Conservation (phyloP, 225 moss, liverwort and hornwort species). For the Ulota crispa region DNA sequence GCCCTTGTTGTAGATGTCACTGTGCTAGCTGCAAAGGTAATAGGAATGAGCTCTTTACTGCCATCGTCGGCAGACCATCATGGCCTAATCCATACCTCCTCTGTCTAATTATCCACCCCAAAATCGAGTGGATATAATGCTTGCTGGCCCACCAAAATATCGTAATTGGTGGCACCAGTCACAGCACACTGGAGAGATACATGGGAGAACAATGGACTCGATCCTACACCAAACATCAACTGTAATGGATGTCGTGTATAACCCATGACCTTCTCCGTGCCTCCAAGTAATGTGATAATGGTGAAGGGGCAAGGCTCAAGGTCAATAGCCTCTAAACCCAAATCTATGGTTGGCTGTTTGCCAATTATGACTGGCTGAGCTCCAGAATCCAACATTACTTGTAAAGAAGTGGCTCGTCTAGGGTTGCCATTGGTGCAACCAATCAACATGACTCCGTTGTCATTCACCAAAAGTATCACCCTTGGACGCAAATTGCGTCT, state of each 20-base stretch:
- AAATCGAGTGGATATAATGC: not conserved
- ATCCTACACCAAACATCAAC: not conserved
- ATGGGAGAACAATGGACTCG: not conserved
- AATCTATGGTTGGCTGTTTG: not conserved
- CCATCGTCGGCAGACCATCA: not conserved
- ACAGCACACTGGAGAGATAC: not conserved
- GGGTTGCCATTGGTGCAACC: not conserved
- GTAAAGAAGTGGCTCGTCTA: not conserved
- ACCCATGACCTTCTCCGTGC: not conserved
- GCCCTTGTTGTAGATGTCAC: fast-evolving
- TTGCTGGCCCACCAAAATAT: not conserved
- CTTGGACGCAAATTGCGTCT: not conserved
- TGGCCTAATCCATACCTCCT: not conserved
- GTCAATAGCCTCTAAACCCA: not conserved
- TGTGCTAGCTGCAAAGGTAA: not conserved
- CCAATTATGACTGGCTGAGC: not conserved
- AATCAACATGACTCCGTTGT: not conserved
- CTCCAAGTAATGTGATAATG: not conserved
- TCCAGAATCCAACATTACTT: not conserved
- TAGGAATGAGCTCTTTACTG: not conserved
- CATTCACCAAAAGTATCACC: not conserved
- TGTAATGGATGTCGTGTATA: not conserved
- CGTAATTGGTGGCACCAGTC: not conserved
- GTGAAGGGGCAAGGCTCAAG: not conserved
- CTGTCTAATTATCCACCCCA: not conserved